phyloP scores from a whole-genome alignment of 768 basidiomycete species.

The Tylopilus felleus region DNA sequence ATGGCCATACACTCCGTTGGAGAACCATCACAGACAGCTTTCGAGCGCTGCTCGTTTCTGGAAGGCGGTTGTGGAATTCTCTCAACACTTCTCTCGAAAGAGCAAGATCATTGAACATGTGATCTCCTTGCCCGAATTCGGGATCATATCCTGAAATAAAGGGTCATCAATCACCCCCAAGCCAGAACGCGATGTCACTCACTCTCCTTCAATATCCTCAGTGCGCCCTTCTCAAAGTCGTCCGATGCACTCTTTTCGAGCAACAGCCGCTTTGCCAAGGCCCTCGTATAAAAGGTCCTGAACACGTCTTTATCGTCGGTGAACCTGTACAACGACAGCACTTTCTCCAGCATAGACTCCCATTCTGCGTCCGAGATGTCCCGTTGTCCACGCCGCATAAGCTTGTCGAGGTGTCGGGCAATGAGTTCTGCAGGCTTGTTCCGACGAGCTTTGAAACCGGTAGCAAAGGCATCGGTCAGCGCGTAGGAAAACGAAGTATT shows the following conservation, averaged over 20 bases:
- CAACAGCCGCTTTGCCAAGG: slow-evolving; percentile 82
- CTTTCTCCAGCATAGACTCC: slow-evolving; percentile 58
- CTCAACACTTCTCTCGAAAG: slow-evolving; percentile 71
- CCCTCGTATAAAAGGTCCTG: slow-evolving; percentile 86
- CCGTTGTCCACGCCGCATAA: slow-evolving; percentile 85
- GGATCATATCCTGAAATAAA: slow-evolving; percentile 77
- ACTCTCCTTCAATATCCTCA: slow-evolving; percentile 83
- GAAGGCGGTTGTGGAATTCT: slow-evolving; percentile 55
- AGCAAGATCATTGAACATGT: slow-evolving; percentile 91
- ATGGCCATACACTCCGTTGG: slow-evolving; percentile 90
- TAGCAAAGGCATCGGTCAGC: slow-evolving; percentile 65
- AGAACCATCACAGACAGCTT: slow-evolving; percentile 76
- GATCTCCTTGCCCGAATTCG: slow-evolving; percentile 89
- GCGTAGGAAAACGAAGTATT: slow-evolving; percentile 65
- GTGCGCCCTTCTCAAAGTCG: slow-evolving; percentile 80
- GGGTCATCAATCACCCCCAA: slow-evolving; percentile 13
- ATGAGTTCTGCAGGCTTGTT: slow-evolving; percentile 92
- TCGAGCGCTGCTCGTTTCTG: slow-evolving; percentile 36
- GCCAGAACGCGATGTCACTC: slow-evolving; percentile 32
- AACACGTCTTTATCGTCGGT: slow-evolving; percentile 95
- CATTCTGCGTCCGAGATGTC: slow-evolving; percentile 61
- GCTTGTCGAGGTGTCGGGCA: slow-evolving; percentile 83
- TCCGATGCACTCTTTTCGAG: slow-evolving; percentile 82
- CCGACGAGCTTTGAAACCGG: slow-evolving; percentile 69
- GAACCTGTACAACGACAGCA: slow-evolving; percentile 74